Evolutionary conservation across 805 yeast genomes (phyloP).

Genomic region (Cyberlindnera xishuangbannaensis): DNA sequence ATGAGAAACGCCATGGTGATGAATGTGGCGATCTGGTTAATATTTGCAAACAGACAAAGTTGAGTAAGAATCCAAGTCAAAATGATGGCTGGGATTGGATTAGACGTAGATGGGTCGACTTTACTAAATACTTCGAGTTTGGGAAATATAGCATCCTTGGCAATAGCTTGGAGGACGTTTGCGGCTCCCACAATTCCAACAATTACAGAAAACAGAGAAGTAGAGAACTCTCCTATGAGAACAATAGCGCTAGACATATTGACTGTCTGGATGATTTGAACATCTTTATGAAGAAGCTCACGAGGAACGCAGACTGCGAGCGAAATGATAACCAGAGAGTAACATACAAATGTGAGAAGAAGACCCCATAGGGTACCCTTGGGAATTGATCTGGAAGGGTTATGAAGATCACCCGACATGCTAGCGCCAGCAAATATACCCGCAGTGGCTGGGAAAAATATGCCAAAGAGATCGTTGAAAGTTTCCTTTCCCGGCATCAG

Average conservation of each 20-base stretch:
- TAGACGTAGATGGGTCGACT: conserved; percentile 39
- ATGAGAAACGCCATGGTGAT: conserved; percentile 96
- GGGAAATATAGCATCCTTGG: conserved; percentile 85
- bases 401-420: conserved; percentile 89
- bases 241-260: conserved; percentile 64
- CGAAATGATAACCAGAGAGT: conserved; percentile 73
- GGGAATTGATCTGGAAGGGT: conserved; percentile 88
- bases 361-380: conserved; percentile 89
- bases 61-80: conserved; percentile 83
- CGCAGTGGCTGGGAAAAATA: conserved; percentile 96
- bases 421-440: conserved; percentile 99
- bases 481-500: conserved; percentile 56
- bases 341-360: conserved; percentile 67
- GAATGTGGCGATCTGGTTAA: conserved; percentile 89
- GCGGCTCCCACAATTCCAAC: conserved; percentile 98
- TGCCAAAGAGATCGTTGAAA: conserved; percentile 83
- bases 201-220: conserved; percentile 86
- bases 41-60: conserved; percentile 78
- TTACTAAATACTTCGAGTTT: conserved; percentile 57
- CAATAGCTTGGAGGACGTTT: conserved; percentile 82
- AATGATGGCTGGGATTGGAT: conserved; percentile 61
- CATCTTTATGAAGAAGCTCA: conserved; percentile 66
- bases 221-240: conserved; percentile 84
- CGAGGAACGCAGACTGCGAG: conserved; percentile 82
- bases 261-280: conserved; percentile 80